These are phyloP conservation scores for Colletotrichum neosansevieriae DNA, from an alignment of 2,329 filamentous ascomycete genomes.

Conservation along the genomic window DNA sequence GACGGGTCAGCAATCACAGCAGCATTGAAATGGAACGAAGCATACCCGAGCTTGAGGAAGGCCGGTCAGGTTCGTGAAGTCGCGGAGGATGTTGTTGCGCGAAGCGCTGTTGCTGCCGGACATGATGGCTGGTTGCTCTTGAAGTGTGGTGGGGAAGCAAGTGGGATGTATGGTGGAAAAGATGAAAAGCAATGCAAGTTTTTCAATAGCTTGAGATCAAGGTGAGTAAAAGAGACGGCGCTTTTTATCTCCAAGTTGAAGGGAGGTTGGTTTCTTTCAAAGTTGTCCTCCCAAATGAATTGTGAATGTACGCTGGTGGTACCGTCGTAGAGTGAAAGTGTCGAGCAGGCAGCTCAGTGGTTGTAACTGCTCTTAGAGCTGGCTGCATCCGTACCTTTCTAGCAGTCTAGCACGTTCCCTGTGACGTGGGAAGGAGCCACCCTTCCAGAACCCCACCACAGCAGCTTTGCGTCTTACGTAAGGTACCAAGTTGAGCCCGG, in stretches of 20 bases:
- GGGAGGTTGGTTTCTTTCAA: not conserved
- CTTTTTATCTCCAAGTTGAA: not conserved
- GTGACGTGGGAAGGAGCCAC: conserved; percentile 37
- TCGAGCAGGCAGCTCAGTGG: conserved; percentile 33
- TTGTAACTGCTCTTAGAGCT: conserved; percentile 38
- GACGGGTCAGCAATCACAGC: conserved; percentile 8
- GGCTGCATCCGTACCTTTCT: conserved; percentile 31
- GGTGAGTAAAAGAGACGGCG: not conserved
- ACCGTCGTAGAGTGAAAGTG: not conserved
- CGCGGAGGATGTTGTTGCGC: conserved; percentile 38
- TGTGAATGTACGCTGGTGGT: not conserved
- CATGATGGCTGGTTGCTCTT: conserved; percentile 25
- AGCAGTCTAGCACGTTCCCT: conserved; percentile 37
- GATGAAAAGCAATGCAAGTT: not conserved
- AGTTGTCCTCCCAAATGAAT: not conserved
- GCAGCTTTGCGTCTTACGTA: not conserved
- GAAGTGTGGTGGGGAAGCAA: conserved; percentile 8
- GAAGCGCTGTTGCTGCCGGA: conserved; percentile 38
- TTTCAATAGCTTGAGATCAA: not conserved
- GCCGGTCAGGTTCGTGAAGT: conserved; percentile 37
- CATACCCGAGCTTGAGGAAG: conserved; percentile 38
- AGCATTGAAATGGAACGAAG: not conserved
- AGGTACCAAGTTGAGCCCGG: not conserved
- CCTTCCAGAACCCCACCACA: conserved; percentile 11
- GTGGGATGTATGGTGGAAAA: not conserved